These are phyloP conservation scores for Plasmodium gonderi DNA, from an alignment of 169 alveolate species.

Conservation along the genomic window DNA sequence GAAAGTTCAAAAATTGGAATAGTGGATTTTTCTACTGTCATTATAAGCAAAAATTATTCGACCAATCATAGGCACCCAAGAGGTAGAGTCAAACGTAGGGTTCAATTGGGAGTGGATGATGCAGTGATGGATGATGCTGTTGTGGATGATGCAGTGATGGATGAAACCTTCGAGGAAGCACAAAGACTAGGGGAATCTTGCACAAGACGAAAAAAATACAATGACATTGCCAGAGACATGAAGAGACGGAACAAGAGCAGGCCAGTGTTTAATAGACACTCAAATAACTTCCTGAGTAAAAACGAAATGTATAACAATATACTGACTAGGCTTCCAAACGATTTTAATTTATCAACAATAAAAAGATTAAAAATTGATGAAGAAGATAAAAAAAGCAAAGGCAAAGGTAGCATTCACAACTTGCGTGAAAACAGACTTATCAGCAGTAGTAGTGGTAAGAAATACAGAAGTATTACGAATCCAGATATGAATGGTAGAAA, in stretches of 20 bases:
- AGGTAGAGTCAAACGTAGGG: neutral
- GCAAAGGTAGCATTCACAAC: neutral
- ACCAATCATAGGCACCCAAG: neutral
- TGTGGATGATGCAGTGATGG: neutral
- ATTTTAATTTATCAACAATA: conserved; percentile 27
- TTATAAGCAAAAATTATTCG: neutral
- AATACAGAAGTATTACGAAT: neutral
- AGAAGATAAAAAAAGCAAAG: neutral
- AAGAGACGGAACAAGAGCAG: neutral
- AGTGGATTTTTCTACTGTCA: conserved; percentile 21
- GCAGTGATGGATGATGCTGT: neutral
- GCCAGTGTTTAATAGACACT: neutral
- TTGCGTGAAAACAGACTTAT: neutral
- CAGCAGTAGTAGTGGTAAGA: neutral
- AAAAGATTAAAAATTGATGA: neutral
- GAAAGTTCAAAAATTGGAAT: conserved; percentile 14
- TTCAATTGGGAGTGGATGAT: neutral
- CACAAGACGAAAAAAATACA: neutral
- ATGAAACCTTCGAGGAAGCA: neutral
- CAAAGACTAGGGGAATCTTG: neutral
- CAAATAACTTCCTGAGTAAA: neutral
- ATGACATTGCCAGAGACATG: conserved; percentile 1
- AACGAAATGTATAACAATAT: conserved; percentile 39
- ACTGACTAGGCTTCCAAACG: conserved; percentile 23
- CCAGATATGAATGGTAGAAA: neutral